Conservation (phyloP, 345 rosid genomes). For the Camelina hispida region DNA sequence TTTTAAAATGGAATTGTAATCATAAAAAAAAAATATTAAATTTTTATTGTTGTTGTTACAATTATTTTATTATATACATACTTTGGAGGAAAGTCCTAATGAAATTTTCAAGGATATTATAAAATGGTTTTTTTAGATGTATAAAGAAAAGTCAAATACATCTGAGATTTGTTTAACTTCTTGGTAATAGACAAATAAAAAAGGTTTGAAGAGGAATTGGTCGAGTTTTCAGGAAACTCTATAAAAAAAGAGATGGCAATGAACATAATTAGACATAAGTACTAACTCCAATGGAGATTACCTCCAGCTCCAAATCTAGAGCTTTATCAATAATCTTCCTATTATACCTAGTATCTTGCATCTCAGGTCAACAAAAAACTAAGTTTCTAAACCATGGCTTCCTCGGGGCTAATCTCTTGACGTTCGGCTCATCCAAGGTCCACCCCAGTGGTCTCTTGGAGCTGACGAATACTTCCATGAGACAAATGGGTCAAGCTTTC, state of each 20-base stretch:
- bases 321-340: conserved; percentile 24
- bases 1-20: too few relatives aligned
- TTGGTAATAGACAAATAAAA: too few relatives aligned
- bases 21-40: too few relatives aligned
- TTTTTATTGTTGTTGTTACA: too few relatives aligned
- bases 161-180: too few relatives aligned
- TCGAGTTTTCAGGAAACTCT: neutral
- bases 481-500: conserved; percentile 51
- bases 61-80: too few relatives aligned
- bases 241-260: conserved; percentile 23
- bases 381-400: conserved; percentile 57
- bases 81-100: too few relatives aligned
- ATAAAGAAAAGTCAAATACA: neutral
- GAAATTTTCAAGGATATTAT: too few relatives aligned
- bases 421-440: conserved; percentile 47
- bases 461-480: conserved; percentile 55
- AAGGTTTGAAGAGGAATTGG: conserved; percentile 10
- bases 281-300: neutral
- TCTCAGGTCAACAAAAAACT: conserved; percentile 34
- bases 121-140: neutral
- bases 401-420: conserved; percentile 42
- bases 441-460: conserved; percentile 54
- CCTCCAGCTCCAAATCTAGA: conserved; percentile 34
- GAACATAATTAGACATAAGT: neutral
- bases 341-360: conserved; percentile 19